Conservation (phyloP, 2,329 filamentous ascomycete genomes). For the Epicoccum sorghinum region DNA sequence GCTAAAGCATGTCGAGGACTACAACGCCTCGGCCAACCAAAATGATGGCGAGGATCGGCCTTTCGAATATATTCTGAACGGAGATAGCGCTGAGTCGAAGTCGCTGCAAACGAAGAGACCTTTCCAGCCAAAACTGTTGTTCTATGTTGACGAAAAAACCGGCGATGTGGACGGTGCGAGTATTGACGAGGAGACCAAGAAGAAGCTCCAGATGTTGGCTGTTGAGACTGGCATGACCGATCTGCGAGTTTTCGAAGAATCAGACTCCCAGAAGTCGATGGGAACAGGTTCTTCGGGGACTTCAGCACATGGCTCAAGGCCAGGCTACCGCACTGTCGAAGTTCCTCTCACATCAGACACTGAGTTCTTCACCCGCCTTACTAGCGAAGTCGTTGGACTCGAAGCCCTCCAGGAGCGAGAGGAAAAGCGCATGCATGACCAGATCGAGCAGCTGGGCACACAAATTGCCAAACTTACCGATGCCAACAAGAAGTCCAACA, state of each 20-base stretch:
- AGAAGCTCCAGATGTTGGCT: constrained; percentile 67
- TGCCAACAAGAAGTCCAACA: constrained; percentile 66
- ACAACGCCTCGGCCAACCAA: constrained; percentile 35
- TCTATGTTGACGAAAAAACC: constrained; percentile 70
- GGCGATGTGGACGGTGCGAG: constrained; percentile 72
- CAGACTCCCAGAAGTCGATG: constrained; percentile 14
- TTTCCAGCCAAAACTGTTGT: constrained; percentile 72
- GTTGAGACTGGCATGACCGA: constrained; percentile 52
- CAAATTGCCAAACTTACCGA: constrained; percentile 69
- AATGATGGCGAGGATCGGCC: constrained; percentile 38
- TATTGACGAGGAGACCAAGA: constrained; percentile 68
- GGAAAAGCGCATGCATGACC: constrained; percentile 64
- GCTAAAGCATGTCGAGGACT: constrained; percentile 54
- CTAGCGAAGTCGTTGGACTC: constrained; percentile 71
- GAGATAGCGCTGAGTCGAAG: constrained; percentile 12
- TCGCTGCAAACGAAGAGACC: constrained; percentile 24
- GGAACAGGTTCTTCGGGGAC: constrained; percentile 1
- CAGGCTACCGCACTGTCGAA: constrained; percentile 62
- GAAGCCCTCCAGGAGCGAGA: constrained; percentile 72
- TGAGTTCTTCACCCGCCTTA: constrained; percentile 79
- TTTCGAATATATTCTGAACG: constrained; percentile 46
- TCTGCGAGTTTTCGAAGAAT: constrained; percentile 38
- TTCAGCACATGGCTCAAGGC: constrained; percentile 12
- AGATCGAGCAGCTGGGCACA: constrained; percentile 69
- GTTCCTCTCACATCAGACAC: constrained; percentile 77